These are phyloP conservation scores for Colletotrichum limetticola DNA, from an alignment of 2,329 filamentous ascomycete genomes.

Conservation along the genomic window DNA sequence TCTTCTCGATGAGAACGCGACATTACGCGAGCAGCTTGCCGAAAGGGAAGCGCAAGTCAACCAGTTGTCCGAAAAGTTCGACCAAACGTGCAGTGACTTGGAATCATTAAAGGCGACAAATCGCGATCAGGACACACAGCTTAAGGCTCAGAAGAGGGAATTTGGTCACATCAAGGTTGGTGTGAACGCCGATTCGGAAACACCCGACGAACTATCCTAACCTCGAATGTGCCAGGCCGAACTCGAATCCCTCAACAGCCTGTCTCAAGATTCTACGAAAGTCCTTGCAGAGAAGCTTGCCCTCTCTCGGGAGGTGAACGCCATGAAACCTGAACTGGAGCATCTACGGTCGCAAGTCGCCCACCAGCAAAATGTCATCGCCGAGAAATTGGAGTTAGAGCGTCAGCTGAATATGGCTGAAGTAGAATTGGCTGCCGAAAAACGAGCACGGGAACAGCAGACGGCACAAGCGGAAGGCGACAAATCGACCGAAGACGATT, in stretches of 20 bases:
- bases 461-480: slow-evolving; percentile 8
- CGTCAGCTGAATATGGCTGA: slow-evolving; percentile 81
- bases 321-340: slow-evolving; percentile 66
- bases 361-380: slow-evolving; percentile 74
- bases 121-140: slow-evolving; percentile 57
- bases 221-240: slow-evolving; percentile 66
- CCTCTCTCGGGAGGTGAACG: slow-evolving; percentile 61
- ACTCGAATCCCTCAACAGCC: slow-evolving; percentile 73
- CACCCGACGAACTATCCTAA: not conserved
- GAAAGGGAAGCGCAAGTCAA: slow-evolving; percentile 70
- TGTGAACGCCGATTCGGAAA: not conserved
- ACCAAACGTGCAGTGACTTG: slow-evolving; percentile 54
- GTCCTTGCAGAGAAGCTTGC: slow-evolving; percentile 69
- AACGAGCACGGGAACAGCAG: slow-evolving; percentile 40
- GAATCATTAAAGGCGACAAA: slow-evolving; percentile 53
- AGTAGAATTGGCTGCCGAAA: slow-evolving; percentile 86
- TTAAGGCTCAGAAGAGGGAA: slow-evolving; percentile 61
- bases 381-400: slow-evolving; percentile 84
- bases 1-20: slow-evolving; percentile 79
- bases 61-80: slow-evolving; percentile 51
- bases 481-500: slow-evolving; percentile 46
- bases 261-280: slow-evolving; percentile 77
- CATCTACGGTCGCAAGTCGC: slow-evolving; percentile 65
- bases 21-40: slow-evolving; percentile 71
- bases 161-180: slow-evolving; percentile 60